These are phyloP conservation scores for Gnomoniopsis smithogilvyi DNA, from an alignment of 2,329 filamentous ascomycete species.

Conservation along the genomic window DNA sequence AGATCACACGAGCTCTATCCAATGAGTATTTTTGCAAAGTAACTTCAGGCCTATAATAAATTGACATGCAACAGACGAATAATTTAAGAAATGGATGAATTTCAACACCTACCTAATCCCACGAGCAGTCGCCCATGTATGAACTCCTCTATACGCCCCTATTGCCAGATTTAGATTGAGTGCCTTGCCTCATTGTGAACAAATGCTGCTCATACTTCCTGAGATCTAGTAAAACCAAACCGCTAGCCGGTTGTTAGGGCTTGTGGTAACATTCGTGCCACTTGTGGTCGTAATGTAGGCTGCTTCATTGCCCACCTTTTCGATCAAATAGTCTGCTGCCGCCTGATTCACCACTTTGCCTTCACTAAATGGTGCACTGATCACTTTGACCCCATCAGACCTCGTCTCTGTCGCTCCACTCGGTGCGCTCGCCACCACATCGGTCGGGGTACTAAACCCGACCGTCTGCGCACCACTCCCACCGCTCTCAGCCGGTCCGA, in stretches of 20 bases:
- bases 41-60: too few relatives aligned
- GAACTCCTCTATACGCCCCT: too few relatives aligned
- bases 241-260: conserved; percentile 13
- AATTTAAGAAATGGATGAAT: too few relatives aligned
- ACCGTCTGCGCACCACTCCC: neutral
- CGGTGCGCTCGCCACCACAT: conserved; percentile 1
- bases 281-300: conserved; percentile 8
- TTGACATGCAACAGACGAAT: too few relatives aligned
- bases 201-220: neutral
- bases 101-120: too few relatives aligned
- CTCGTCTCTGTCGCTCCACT: conserved; percentile 4
- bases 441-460: neutral
- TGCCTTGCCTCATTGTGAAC: too few relatives aligned
- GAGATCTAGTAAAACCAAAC: conserved; percentile 2
- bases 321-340: conserved; percentile 7
- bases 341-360: conserved; percentile 5
- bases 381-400: conserved; percentile 6
- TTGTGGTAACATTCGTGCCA: conserved; percentile 10
- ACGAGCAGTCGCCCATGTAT: too few relatives aligned
- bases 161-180: too few relatives aligned
- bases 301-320: neutral
- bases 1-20: too few relatives aligned
- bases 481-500: conserved; percentile 5
- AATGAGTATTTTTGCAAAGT: too few relatives aligned
- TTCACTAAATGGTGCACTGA: conserved; percentile 5